Conservation (phyloP, 1,284 basidiomycete genomes). For the Abortiporus biennis region DNA sequence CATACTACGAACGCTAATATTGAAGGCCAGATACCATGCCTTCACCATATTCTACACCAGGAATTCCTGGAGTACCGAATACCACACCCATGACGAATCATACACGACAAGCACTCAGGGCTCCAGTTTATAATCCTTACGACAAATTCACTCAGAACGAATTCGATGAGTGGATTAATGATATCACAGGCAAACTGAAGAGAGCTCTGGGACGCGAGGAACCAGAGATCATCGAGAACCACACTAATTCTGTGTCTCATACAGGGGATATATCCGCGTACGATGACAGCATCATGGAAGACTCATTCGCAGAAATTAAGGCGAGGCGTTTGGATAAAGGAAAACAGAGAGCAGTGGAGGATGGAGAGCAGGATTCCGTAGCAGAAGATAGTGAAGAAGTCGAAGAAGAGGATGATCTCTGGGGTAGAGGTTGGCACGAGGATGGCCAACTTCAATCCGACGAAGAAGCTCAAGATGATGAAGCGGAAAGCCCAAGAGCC, state of each 20-base stretch:
- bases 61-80: conserved; percentile 9
- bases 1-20: too few relatives aligned
- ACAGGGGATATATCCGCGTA: conserved; percentile 16
- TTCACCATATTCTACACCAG: conserved; percentile 16
- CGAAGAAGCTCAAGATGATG: conserved; percentile 29
- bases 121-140: conserved; percentile 63
- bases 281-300: conserved; percentile 32
- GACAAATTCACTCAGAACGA: conserved; percentile 61
- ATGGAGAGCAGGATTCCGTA: conserved; percentile 35
- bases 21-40: conserved; percentile 13
- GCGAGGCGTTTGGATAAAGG: conserved; percentile 47
- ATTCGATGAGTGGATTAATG: conserved; percentile 64
- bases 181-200: conserved; percentile 48
- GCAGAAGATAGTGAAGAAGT: conserved; percentile 24
- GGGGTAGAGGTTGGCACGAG: conserved; percentile 7
- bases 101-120: conserved; percentile 18
- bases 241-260: conserved; percentile 8
- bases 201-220: conserved; percentile 44
- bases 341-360: conserved; percentile 52
- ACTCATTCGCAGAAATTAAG: conserved; percentile 48
- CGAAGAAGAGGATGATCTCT: conserved; percentile 19
- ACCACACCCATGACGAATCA: conserved; percentile 10
- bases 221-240: conserved; percentile 1
- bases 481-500: conserved; percentile 15
- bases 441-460: conserved; percentile 10